Evolutionary conservation across 805 yeast genomes (phyloP), one percentile per base, ranked within the genome.

Genomic region (Aciculoconidium aculeatum): DNA sequence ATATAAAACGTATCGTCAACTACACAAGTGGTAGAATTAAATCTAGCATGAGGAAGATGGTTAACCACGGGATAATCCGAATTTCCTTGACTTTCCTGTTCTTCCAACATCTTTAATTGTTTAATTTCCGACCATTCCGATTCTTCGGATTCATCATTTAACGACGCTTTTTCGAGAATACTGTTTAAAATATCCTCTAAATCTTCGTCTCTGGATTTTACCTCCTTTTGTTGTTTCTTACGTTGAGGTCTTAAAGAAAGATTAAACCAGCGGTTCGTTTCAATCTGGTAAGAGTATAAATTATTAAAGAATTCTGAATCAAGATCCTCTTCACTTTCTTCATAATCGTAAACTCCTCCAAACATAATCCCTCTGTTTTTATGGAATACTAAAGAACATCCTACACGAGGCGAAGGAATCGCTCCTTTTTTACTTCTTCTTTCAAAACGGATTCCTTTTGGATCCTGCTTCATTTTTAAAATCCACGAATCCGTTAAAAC

Each of bases 311-410:
- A 90, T 27, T 73, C 75, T 1, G 95, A 85, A 25, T 82, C 90
- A 37, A 90, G 60, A 31, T 82, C 74, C 56, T 92, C 97, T 53
- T 90, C 97, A 9, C 95, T 90, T 56, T 90, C 98, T 44, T 88
- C 95, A 37, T 72, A 83, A 55, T 90, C 97, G 47, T 74, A 88
- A 9, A 92, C 98, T 45, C 97, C 97, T 21, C 97, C 97, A 61
- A 90, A 92, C 49, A 88, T 47, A 7, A 90, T 70, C 34, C 96
- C 96, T 61, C 96, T 76, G 35, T 94, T 94, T 45, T 84, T 82
- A 56, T 90, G 97, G 41, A 69, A 69, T 7, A 78, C 87, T 79
- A 90, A 74, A 4, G 94, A 79, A 49, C 94, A 82, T 0, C 98
- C 97, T n/a, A 85, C 96, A 45, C 97, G 72, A 9, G 96, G 83